Evolutionary conservation across 225 moss, liverwort and hornwort species (phyloP), one percentile per base, ranked within the genome.

Genomic region (Pseudoscleropodium purum): DNA sequence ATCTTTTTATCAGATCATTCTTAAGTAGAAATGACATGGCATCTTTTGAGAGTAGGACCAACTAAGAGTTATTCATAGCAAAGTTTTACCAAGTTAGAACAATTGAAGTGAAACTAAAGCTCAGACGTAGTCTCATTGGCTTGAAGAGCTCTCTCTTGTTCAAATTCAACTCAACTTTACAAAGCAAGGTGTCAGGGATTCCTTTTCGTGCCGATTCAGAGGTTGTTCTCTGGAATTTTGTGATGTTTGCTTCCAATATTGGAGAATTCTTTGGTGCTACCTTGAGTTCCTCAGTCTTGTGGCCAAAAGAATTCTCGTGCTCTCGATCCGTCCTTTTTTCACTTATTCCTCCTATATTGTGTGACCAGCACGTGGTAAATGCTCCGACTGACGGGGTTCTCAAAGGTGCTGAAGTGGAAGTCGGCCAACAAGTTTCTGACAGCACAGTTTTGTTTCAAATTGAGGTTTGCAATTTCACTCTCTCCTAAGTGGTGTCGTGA

Each of bases 391-490:
- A 90, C 68, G 97, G 99, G 84, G 37, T 96, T 62, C 86, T 99
- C 37, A 94, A 95, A 89, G 91, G 91, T 75, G 89, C 92, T 52
- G 92, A 91, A 92, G 89, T 95, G 79, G 93, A 91, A 86, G 92
- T 96, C 39, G 97, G 97, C 56, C 95, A 99, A 86, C 99, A 99
- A 94, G 95, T 99, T 89, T 91, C 92, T 63, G 99, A 99, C 90
- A 93, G 85, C 85, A 94, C 95, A n/a, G 73, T 97, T 73, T 91
- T 99, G 61, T 95, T 95, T 79, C 96, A 94, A 70, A 95, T 99
- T 70, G 93, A 97, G 96, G 96, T 99, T 69, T 86, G 87, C 66
- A 83, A 37, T 72, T 69, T 45, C 86, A 34, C 85, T 84, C 49
- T 68, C 89, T 77, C 49, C 59, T 47, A 45, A 81, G 23, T 52